Evolutionary conservation across 805 yeast species (phyloP).

Genomic region (Candida ulmi): DNA sequence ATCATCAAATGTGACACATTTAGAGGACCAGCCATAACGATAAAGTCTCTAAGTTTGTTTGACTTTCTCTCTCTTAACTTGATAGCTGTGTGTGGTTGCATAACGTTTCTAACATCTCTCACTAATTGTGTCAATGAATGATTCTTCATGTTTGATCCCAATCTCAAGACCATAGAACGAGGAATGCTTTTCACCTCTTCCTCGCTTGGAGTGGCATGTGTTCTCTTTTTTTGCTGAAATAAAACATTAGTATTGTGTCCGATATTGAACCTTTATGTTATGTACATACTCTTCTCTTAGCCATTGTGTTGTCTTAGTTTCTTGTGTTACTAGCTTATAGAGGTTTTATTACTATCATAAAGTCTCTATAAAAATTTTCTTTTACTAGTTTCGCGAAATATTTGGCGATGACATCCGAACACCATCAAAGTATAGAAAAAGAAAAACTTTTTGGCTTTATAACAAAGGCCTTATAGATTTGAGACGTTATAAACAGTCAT

Average conservation of each 20-base stretch:
- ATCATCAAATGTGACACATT: slow-evolving; percentile 87
- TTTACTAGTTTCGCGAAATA: neutral
- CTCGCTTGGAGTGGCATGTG: slow-evolving; percentile 62
- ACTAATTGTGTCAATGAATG: slow-evolving; percentile 82
- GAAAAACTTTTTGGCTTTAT: slow-evolving; percentile 3
- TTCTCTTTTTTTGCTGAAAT: slow-evolving; percentile 66
- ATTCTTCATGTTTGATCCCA: slow-evolving; percentile 73
- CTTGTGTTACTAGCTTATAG: neutral
- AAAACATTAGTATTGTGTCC: slow-evolving; percentile 8
- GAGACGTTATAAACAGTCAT: too few relatives aligned
- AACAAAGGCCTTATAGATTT: too few relatives aligned
- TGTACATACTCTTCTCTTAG: slow-evolving; percentile 42
- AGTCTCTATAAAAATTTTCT: slow-evolving; percentile 13
- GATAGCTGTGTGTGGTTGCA: slow-evolving; percentile 97
- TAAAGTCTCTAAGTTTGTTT: slow-evolving; percentile 83
- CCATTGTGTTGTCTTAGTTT: slow-evolving; percentile 30
- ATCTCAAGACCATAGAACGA: slow-evolving; percentile 87
- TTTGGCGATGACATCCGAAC: slow-evolving; percentile 24
- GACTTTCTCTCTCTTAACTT: slow-evolving; percentile 80
- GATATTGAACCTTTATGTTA: neutral
- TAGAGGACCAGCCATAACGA: slow-evolving; percentile 98
- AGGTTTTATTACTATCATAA: too few relatives aligned
- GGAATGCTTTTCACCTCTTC: slow-evolving; percentile 76
- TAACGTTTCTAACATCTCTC: slow-evolving; percentile 76
- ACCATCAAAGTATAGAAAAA: slow-evolving; percentile 4